These are phyloP conservation scores for Boletus rufocinnamomeus DNA, from an alignment of 768 basidiomycete species.

Conservation along the genomic window DNA sequence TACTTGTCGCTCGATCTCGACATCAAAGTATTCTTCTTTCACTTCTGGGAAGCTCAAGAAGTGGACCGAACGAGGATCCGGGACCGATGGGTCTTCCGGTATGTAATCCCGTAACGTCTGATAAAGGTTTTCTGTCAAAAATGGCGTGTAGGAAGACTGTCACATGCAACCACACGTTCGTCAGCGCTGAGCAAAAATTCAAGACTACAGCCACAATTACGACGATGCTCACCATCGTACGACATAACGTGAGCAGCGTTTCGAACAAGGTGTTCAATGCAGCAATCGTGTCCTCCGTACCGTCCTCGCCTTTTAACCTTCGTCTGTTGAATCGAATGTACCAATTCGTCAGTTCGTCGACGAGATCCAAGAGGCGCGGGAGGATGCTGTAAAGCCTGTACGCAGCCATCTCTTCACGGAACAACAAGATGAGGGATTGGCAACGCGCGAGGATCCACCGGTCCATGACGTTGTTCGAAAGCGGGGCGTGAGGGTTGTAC, in stretches of 20 bases:
- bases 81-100: constrained; percentile 66
- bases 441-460: constrained; percentile 98
- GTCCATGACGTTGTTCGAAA: constrained; percentile 95
- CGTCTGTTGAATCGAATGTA: constrained; percentile 99
- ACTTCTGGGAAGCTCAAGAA: constrained; percentile 93
- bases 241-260: constrained; percentile 88
- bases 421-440: constrained; percentile 91
- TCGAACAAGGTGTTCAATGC: constrained; percentile 97
- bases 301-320: constrained; percentile 93
- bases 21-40: constrained; percentile 94
- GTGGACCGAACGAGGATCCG: constrained; percentile 90
- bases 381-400: constrained; percentile 98
- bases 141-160: constrained; percentile 97
- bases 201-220: neutral
- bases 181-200: neutral
- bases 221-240: constrained; percentile 77
- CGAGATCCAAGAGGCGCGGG: constrained; percentile 86
- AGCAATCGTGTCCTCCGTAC: constrained; percentile 79
- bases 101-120: constrained; percentile 87
- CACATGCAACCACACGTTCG: neutral
- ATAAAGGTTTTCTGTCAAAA: constrained; percentile 95
- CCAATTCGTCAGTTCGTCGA: constrained; percentile 98
- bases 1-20: constrained; percentile 90
- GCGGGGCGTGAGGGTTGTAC: constrained; percentile 83
- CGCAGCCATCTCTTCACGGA: constrained; percentile 93